Base-by-base conservation (phyloP, 1,284 basidiomycete species). In the Ceratobasidium sp. region DNA sequence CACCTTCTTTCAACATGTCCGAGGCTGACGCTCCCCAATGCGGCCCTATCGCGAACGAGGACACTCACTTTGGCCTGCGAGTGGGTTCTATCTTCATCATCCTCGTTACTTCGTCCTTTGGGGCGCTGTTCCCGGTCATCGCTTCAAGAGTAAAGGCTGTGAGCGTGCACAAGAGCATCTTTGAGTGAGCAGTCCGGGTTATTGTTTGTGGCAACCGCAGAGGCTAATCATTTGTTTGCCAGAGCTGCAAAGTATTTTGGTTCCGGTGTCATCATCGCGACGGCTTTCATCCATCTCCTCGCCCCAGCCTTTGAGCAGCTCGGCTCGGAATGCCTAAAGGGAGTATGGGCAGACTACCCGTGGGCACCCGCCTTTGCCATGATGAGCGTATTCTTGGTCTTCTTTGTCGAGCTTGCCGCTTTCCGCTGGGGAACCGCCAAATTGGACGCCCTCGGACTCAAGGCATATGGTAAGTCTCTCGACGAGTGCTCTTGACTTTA, bases 171-270 rank as follows among this genome's bases (percentile, higher is more conserved):
- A 85, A 84, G 61, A 74, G 80, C 13, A 82, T 91, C 1, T 95
- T 93, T 76, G 91, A 96, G 92, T 94, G 73, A 73, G 91, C 83
- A 47, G 41, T 23, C 23, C 16, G 9, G 7, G 23, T 18, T n/a
- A 23, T 50, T 23, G 35, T 74, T 54, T 59, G 44, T 38, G 35
- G 35, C 11, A 38, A 38, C 35, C 35, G 35, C 35, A 47, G 75
- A 11, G 73, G 77, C 26, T 79, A 78, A 38, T 76, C 77, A 76
- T 73, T 41, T 61, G 43, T 71, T 43, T 50, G 5, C 6, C 74
- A 91, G 91, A 57, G 95, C 97, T 79, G 92, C 93, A 35, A 98
- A 97, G 82, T 98, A 93, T 83, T 98, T 98, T 82, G 97, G 97
- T 58, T 95, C 94, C 8, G 95, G 94, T 35, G 93, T 97, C 74